Percentiles rank a stretch among this genome's conserved stretches.
Evolutionary conservation across 129 eudicot species (phyloP).

Genomic region (Rutidosis leptorrhynchoides): DNA sequence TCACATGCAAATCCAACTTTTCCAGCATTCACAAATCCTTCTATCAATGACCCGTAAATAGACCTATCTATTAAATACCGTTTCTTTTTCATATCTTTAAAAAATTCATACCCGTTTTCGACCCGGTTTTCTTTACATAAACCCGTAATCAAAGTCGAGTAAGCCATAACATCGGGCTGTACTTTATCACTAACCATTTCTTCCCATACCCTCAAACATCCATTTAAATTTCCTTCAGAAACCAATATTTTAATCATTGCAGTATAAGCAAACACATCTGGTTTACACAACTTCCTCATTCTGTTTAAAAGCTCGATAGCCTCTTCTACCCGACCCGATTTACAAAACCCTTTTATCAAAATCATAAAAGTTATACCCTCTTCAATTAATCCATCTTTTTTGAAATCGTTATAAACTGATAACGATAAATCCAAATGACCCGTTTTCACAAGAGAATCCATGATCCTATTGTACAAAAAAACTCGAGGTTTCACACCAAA

Average conservation of each 20-base stretch:
- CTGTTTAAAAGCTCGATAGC: slow-evolving; percentile 43
- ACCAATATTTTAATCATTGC: slow-evolving; percentile 78
- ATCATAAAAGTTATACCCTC: slow-evolving; percentile 82
- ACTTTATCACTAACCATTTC: slow-evolving; percentile 76
- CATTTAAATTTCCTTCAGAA: slow-evolving; percentile 64
- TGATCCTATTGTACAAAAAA: slow-evolving; percentile 71
- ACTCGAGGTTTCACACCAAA: slow-evolving; percentile 85
- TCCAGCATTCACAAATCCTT: slow-evolving; percentile 73
- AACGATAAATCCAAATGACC: slow-evolving; percentile 63
- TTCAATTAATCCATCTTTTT: slow-evolving; percentile 56
- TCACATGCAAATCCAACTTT: slow-evolving; percentile 75
- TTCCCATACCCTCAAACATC: slow-evolving; percentile 79
- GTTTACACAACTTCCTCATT: slow-evolving; percentile 77
- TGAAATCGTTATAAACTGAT: slow-evolving; percentile 78
- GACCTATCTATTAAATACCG: slow-evolving; percentile 73
- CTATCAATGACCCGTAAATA: slow-evolving; percentile 66
- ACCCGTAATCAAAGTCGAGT: slow-evolving; percentile 62
- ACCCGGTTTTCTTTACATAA: slow-evolving; percentile 63
- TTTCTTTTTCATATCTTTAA: slow-evolving; percentile 70
- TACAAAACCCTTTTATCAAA: slow-evolving; percentile 85
- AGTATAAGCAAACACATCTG: slow-evolving; percentile 93
- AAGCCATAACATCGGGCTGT: slow-evolving; percentile 89
- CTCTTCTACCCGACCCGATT: slow-evolving; percentile 60
- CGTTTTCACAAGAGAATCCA: slow-evolving; percentile 84
- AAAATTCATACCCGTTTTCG: slow-evolving; percentile 59